Evolutionary conservation across 345 rosid genomes (phyloP), one percentile per base, ranked within the genome.

Genomic region (Camelina sativa): DNA sequence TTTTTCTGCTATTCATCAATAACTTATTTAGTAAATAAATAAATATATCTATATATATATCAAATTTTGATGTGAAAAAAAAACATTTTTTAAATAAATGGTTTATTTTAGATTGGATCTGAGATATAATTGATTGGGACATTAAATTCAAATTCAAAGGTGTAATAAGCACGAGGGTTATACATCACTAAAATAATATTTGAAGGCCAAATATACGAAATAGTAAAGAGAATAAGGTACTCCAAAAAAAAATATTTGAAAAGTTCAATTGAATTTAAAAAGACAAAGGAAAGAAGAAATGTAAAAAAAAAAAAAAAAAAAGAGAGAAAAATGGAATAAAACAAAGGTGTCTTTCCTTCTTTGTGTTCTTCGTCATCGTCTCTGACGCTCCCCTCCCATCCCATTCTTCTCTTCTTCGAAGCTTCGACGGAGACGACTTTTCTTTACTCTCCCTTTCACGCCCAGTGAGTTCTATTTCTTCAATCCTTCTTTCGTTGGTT

Each of bases 391-490:
- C 37, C 32, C 75, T 76, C 16, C 2, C 37, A 34, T 34, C 37
- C 37, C 80, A 64, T 70, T 76, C 47, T 62, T 69, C 40, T 63
- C 70, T 54, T 46, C 58, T 62, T 63, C 6, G 38, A 56, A 76
- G 80, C 61, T 63, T 76, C 71, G 12, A 25, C 46, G 15, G 19
- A 76, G 80, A 64, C 76, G 76, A 70, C 76, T 70, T 76, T 62
- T 56, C 56, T 48, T 7, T 62, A 3, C 20, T 46, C 19, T 5
- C 11, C 0, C n/a, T 52, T 3, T n/a, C 23, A 23, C 34, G 16
- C 75, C 75, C 10, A 63, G 80, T 70, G 43, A 70, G 80, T 47
- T 76, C 54, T 47, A n/a, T 1, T 69, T 69, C 66, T 71, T 64
- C 38, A 17, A 17, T 17, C 17, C 28, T 47, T 12, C 19, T 17